phyloP scores from a whole-genome alignment of 768 basidiomycete genomes.

The Hericium alpestre region DNA sequence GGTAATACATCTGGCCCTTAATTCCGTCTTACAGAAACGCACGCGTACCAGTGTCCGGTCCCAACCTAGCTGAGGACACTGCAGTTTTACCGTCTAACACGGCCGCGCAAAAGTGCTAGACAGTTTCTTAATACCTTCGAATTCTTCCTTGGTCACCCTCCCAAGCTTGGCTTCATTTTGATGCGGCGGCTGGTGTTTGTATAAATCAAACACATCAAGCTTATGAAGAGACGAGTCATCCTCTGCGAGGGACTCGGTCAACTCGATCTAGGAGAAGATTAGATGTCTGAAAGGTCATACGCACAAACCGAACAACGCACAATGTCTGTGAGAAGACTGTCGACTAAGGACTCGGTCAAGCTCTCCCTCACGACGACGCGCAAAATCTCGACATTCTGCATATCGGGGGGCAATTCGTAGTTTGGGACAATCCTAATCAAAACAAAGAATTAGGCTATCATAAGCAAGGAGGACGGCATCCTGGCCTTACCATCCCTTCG shows the following conservation, averaged over 20 bases:
- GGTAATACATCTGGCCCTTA: too few relatives aligned
- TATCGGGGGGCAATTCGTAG: slow-evolving; percentile 45
- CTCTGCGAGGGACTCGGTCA: slow-evolving; percentile 48
- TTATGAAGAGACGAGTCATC: slow-evolving; percentile 39
- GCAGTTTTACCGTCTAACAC: too few relatives aligned
- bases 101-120: too few relatives aligned
- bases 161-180: slow-evolving; percentile 32
- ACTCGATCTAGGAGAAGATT: slow-evolving; percentile 52
- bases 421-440: slow-evolving; percentile 43
- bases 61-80: too few relatives aligned
- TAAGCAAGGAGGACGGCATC: neutral
- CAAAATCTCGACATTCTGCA: slow-evolving; percentile 43
- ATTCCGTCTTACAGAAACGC: too few relatives aligned
- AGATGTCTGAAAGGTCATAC: slow-evolving; percentile 27
- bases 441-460: neutral
- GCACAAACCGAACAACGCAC: slow-evolving; percentile 27
- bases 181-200: slow-evolving; percentile 16
- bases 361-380: slow-evolving; percentile 54
- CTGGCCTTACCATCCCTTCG: slow-evolving; percentile 31
- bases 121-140: too few relatives aligned
- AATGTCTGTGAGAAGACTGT: slow-evolving; percentile 56
- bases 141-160: slow-evolving; percentile 19
- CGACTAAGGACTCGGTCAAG: slow-evolving; percentile 37
- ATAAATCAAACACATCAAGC: slow-evolving; percentile 30
- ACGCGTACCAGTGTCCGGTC: too few relatives aligned